Evolutionary conservation across 169 alveolate genomes (phyloP).

Genomic region (Eimeria acervulina): DNA sequence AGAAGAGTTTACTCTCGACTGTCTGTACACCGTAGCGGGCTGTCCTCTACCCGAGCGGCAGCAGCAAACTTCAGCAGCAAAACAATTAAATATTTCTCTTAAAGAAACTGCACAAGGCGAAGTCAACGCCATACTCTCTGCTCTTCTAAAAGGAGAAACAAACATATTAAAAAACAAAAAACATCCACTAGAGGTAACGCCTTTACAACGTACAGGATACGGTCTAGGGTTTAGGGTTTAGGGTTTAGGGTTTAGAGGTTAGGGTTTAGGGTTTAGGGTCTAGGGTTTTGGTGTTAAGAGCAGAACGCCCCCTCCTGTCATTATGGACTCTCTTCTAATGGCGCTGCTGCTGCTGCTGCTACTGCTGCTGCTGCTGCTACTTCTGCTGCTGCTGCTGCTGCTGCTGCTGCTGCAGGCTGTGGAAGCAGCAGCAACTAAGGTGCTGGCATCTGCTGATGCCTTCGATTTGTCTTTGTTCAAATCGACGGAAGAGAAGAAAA

Average conservation of each 20-base stretch:
- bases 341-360: neutral
- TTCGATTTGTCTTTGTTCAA: neutral
- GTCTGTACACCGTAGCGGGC: constrained; percentile 29
- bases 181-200: constrained; percentile 37
- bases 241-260: neutral
- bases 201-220: neutral
- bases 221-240: neutral
- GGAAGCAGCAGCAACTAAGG: constrained; percentile 13
- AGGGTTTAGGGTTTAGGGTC: constrained; percentile 7
- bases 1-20: constrained; percentile 54
- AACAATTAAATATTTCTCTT: neutral
- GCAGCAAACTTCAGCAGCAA: neutral
- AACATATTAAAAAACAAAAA: neutral
- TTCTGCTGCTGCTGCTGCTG: constrained; percentile 23
- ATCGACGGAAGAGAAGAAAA: neutral
- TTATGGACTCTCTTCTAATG: neutral
- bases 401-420: constrained; percentile 27
- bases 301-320: neutral
- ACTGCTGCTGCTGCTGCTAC: neutral
- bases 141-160: neutral
- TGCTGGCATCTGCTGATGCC: neutral
- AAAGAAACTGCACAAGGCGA: neutral
- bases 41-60: constrained; percentile 24
- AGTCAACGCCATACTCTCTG: neutral
- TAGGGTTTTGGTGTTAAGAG: neutral